These are phyloP conservation scores for Sugiyamaella smithiae DNA, from an alignment of 805 yeast genomes.

Conservation along the genomic window DNA sequence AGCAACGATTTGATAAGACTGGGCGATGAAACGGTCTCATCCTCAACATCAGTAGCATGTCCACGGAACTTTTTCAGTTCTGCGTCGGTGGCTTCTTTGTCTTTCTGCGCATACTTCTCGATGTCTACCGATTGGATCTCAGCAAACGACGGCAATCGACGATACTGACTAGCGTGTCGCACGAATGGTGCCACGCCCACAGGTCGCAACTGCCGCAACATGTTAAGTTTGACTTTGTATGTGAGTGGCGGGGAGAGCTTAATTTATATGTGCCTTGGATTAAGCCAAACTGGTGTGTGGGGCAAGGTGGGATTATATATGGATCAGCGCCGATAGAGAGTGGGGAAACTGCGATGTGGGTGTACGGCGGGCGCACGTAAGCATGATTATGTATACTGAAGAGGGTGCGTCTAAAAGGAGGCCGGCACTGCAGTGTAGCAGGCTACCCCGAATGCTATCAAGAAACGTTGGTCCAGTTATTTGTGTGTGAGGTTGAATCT, in stretches of 20 bases:
- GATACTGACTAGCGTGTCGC: background rate
- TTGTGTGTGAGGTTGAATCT: too few relatives aligned
- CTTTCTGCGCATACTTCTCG: slow-evolving; percentile 29
- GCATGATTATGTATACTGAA: too few relatives aligned
- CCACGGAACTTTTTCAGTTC: slow-evolving; percentile 22
- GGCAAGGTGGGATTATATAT: slow-evolving; percentile 1
- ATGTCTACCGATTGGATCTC: slow-evolving; percentile 33
- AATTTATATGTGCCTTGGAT: too few relatives aligned
- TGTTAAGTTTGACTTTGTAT: too few relatives aligned
- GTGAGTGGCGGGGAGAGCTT: too few relatives aligned
- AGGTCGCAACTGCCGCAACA: background rate
- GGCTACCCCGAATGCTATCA: too few relatives aligned
- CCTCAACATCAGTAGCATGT: slow-evolving; percentile 13
- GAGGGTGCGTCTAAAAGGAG: too few relatives aligned
- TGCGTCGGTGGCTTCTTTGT: slow-evolving; percentile 18
- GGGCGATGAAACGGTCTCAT: slow-evolving; percentile 13
- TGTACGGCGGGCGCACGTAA: background rate
- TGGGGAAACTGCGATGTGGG: background rate
- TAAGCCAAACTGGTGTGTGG: too few relatives aligned
- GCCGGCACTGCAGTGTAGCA: too few relatives aligned
- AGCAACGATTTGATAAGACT: slow-evolving; percentile 37
- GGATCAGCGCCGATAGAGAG: background rate
- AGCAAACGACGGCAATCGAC: slow-evolving; percentile 35
- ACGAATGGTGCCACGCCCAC: background rate
- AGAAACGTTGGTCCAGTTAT: too few relatives aligned